These are phyloP conservation scores for Stenogyne calaminthoides DNA, from an alignment of 305 asterid species.

Conservation along the genomic window DNA sequence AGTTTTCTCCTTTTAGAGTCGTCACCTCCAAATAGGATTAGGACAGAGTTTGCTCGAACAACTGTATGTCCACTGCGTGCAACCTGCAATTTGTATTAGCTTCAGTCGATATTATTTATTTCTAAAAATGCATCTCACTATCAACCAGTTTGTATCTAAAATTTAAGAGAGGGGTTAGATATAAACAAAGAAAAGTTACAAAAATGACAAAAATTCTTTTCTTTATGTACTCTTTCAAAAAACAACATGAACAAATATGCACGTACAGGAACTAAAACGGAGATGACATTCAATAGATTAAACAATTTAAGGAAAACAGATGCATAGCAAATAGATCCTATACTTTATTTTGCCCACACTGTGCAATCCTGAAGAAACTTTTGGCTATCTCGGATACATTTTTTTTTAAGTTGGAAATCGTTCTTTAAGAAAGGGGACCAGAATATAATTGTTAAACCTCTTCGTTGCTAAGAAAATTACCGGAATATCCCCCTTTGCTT, in stretches of 20 bases:
- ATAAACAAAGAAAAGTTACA: background rate
- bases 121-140: constrained; percentile 8
- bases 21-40: constrained; percentile 97
- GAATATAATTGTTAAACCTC: constrained; percentile 10
- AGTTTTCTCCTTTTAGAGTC: constrained; percentile 78
- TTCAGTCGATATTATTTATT: constrained; percentile 27
- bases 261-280: background rate
- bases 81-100: constrained; percentile 51
- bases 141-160: background rate
- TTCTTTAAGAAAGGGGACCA: constrained; percentile 9
- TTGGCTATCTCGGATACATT: constrained; percentile 4
- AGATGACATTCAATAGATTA: background rate
- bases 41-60: constrained; percentile 77
- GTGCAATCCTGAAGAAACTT: constrained; percentile 3
- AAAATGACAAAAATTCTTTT: background rate
- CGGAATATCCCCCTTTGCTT: constrained; percentile 96
- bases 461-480: constrained; percentile 43
- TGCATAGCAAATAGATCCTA: background rate
- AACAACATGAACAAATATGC: constrained; percentile 10
- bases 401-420: constrained; percentile 3
- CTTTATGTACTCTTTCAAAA: background rate
- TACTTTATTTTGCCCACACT: background rate
- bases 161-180: background rate
- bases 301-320: constrained; percentile 6
- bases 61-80: constrained; percentile 98